Evolutionary conservation across 1,284 basidiomycete genomes (phyloP), one percentile per base, ranked within the genome.

Genomic region (Hemileia vastatrix): DNA sequence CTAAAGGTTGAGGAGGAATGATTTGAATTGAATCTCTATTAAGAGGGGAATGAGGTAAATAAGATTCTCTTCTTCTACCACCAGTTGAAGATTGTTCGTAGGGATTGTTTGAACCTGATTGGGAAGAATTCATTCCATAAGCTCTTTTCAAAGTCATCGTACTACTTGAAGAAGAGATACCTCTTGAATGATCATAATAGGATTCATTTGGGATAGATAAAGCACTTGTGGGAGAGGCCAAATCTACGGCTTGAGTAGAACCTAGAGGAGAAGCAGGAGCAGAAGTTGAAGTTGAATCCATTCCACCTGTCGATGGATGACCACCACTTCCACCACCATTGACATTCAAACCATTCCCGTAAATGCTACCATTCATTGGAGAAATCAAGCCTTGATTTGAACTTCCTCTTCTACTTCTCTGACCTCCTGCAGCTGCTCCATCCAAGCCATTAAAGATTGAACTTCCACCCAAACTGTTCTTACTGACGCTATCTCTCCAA

Each of bases 141-240:
- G n/a, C n/a, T n/a, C n/a, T n/a, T n/a, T n/a, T n/a, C n/a, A 71
- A 56, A 2, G 70, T 68, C 65, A 68, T 70, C 15, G 70, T 70
- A 6, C 67, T 67, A 4, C 66, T 66, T 11, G 66, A 66, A 54
- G 66, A 66, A 6, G 67, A 68, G 5, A 67, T 63, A 24, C 36
- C 36, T 21, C 58, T 48, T 5, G 45, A 19, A 47, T 66, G 64
- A 3, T 63, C 64, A 6, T 70, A 67, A 49, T 68, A 67, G 24
- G 55, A 33, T 11, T 67, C 69, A 0, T 64, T 54, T 15, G 65
- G 66, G 3, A 63, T 52, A 1, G 60, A 63, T n/a, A 64, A 57
- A 8, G 56, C 52, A 27, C 27, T 27, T 27, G 27, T 27, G 27
- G 27, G 27, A 27, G 27, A 27, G 27, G 27, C 27, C 27, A 27